Base-by-base conservation (phyloP, 1,284 basidiomycete species). In the Ceratobasidium sp. region DNA sequence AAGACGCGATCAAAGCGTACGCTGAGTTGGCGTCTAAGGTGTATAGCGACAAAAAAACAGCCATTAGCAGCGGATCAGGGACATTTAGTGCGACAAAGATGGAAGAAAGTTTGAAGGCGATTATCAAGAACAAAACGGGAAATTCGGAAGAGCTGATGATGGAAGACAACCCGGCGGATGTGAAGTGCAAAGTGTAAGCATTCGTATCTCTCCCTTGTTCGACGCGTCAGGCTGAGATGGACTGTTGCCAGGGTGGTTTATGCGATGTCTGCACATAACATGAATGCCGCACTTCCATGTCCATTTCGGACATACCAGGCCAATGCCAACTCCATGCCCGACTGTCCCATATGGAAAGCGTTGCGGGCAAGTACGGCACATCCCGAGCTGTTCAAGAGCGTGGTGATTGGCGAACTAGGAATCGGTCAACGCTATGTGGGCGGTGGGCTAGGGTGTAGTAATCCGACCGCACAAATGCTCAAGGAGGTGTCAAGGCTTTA, bases 1-100 rank as follows among this genome's bases (percentile, higher is more conserved):
- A 70, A 6, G 74, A 75, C 3, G 47, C 65, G 15, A 71, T 71
- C 29, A 22, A 34, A 8, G 42, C 31, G 1, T 71, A 71, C 31
- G 56, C 27, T 7, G 34, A 38, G 29, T 27, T 71, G 2, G 54
- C 55, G 5, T 22, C 55, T 25, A 38, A 35, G 17, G 54, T 68
- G 13, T 71, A 69, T 35, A 50, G 40, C 1, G 42, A 17, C 1
- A 62, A 27, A 10, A 62, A 50, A 22, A 6, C n/a, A n/a, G n/a
- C n/a, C n/a, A n/a, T n/a, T n/a, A n/a, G 4, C 15, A 35, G 6
- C 12, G 32, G 32, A n/a, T 3, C n/a, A n/a, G n/a, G 6, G n/a
- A n/a, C 27, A n/a, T 68, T 55, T 52, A 68, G 22, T 12, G 52
- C 50, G 1, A 42, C 52, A 12, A 68, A 68, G 52, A 0, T 68